Conservation (phyloP, 2,329 filamentous ascomycete genomes). For the Juglanconis sp. region DNA sequence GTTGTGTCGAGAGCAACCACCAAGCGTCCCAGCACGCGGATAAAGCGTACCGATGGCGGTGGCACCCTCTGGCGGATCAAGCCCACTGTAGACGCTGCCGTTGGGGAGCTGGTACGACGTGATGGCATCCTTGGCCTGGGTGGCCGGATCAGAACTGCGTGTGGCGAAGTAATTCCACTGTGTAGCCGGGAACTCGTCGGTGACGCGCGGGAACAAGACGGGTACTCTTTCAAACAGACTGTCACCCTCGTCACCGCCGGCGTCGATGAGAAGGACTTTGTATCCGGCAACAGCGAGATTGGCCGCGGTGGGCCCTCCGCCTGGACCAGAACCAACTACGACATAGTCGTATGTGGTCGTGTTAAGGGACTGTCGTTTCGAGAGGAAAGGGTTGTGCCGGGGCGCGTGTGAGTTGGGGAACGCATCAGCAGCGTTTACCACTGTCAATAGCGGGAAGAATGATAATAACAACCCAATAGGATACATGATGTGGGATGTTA, state of each 20-base stretch:
- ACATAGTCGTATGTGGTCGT: conserved; percentile 13
- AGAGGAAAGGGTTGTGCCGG: conserved; percentile 2
- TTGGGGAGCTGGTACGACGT: conserved; percentile 52
- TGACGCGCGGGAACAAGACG: conserved; percentile 48
- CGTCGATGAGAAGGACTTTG: conserved; percentile 39
- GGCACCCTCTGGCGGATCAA: conserved; percentile 50
- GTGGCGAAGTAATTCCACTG: conserved; percentile 64
- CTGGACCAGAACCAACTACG: conserved; percentile 15
- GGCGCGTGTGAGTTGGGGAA: neutral
- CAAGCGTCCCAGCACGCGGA: conserved; percentile 53
- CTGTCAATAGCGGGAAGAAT: neutral
- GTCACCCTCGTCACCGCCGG: conserved; percentile 54
- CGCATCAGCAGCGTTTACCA: neutral
- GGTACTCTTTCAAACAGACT: conserved; percentile 21
- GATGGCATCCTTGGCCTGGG: conserved; percentile 56
- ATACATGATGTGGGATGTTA: neutral
- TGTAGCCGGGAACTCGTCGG: conserved; percentile 50
- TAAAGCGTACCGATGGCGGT: conserved; percentile 53
- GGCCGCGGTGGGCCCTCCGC: conserved; percentile 12
- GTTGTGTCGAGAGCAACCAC: conserved; percentile 56
- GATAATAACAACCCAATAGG: neutral
- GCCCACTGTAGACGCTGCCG: conserved; percentile 50
- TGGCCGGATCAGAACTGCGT: conserved; percentile 53
- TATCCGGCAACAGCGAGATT: conserved; percentile 13
- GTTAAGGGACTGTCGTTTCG: neutral